These are phyloP conservation scores for Neospora caninum DNA, from an alignment of 169 alveolate species.

Conservation along the genomic window DNA sequence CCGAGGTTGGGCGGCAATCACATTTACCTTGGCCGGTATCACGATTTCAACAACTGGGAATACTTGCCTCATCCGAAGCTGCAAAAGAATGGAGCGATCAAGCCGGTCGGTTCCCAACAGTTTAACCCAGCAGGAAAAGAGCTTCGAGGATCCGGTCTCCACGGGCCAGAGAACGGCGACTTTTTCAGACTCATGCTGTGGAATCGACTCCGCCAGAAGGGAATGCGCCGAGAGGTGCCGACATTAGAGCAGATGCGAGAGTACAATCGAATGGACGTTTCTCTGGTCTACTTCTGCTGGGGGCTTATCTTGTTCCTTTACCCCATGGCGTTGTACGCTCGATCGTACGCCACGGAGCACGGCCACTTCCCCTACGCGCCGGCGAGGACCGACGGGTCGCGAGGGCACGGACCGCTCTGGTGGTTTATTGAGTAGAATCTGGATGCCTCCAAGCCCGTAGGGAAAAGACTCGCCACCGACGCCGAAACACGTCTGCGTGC, in stretches of 20 bases:
- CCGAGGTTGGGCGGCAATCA: conserved; percentile 45
- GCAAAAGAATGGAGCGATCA: conserved; percentile 39
- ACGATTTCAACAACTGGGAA: conserved; percentile 63
- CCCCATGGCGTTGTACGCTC: conserved; percentile 73
- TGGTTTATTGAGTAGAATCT: conserved; percentile 61
- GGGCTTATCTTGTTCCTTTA: conserved; percentile 74
- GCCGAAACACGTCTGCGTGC: too few relatives aligned
- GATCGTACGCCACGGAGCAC: conserved; percentile 77
- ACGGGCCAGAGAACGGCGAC: conserved; percentile 91
- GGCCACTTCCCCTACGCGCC: conserved; percentile 87
- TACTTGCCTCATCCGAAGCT: conserved; percentile 53
- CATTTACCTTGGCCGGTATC: conserved; percentile 52
- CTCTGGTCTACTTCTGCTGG: conserved; percentile 83
- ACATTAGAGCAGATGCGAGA: conserved; percentile 78
- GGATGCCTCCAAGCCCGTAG: too few relatives aligned
- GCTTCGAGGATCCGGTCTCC: conserved; percentile 88
- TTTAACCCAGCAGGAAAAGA: conserved; percentile 57
- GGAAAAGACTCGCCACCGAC: too few relatives aligned
- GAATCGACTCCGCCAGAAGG: conserved; percentile 86
- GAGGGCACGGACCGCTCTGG: conserved; percentile 67
- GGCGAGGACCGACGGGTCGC: conserved; percentile 73
- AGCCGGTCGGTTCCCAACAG: conserved; percentile 48
- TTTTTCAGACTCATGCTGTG: conserved; percentile 81
- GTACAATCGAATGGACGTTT: conserved; percentile 77
- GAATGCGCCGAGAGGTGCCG: conserved; percentile 87